Evolutionary conservation across 2,329 filamentous ascomycete genomes (phyloP).

Genomic region (Colletotrichum tropicale): DNA sequence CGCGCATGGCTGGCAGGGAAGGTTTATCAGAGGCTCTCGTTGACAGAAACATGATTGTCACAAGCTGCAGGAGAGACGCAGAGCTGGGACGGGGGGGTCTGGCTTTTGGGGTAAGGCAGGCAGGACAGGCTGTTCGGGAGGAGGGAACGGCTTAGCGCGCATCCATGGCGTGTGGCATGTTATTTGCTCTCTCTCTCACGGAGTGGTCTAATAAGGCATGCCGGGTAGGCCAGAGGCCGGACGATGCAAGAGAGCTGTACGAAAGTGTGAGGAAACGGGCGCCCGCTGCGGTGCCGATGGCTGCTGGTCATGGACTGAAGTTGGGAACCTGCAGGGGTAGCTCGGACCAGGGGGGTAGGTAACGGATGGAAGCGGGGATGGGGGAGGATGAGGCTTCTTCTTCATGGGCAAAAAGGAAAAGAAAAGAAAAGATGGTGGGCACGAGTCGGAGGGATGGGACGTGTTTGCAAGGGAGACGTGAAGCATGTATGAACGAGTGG

Average conservation of each 20-base stretch:
- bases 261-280: background rate
- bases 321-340: background rate
- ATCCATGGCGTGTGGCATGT: background rate
- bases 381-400: background rate
- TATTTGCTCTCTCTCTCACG: background rate
- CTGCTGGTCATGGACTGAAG: background rate
- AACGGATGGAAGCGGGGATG: background rate
- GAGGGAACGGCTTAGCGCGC: background rate
- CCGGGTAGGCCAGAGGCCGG: background rate
- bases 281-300: conserved; percentile 9
- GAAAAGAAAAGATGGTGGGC: background rate
- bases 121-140: background rate
- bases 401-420: background rate
- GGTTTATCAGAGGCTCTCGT: background rate
- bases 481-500: background rate
- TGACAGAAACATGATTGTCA: conserved; percentile 18
- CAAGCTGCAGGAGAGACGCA: background rate
- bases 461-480: background rate
- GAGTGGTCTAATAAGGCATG: background rate
- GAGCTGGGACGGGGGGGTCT: background rate
- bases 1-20: background rate
- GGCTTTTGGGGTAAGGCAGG: background rate
- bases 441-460: background rate
- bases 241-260: background rate
- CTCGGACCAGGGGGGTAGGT: background rate